These are phyloP conservation scores for Xylaria sp. DNA, from an alignment of 495 filamentous ascomycete genomes.

Conservation along the genomic window DNA sequence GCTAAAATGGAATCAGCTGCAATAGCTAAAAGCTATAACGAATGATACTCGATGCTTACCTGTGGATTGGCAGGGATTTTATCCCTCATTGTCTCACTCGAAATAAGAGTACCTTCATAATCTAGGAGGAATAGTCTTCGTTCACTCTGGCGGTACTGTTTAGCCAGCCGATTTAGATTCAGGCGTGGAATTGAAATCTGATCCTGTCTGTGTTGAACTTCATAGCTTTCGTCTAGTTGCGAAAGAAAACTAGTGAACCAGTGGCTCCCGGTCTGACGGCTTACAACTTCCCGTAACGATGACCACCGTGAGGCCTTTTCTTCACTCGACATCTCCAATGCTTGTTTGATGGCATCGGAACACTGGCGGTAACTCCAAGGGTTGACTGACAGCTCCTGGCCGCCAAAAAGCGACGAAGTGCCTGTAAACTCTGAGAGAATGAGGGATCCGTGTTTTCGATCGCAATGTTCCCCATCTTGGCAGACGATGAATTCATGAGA, in stretches of 20 bases:
- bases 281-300: constrained; percentile 74
- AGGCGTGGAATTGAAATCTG: constrained; percentile 85
- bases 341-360: constrained; percentile 79
- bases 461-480: constrained; percentile 78
- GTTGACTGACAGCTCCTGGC: constrained; percentile 81
- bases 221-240: constrained; percentile 72
- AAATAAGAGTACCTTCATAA: constrained; percentile 89
- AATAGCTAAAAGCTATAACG: not conserved
- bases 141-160: constrained; percentile 67
- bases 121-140: constrained; percentile 86
- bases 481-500: constrained; percentile 92
- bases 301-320: constrained; percentile 79
- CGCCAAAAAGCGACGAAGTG: constrained; percentile 81
- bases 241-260: constrained; percentile 80
- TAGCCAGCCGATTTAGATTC: constrained; percentile 65
- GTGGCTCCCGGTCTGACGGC: constrained; percentile 78
- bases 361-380: constrained; percentile 92
- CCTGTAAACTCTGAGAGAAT: constrained; percentile 95
- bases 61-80: constrained; percentile 85
- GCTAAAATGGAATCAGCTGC: constrained; percentile 42
- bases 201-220: constrained; percentile 82
- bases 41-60: constrained; percentile 38
- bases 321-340: constrained; percentile 74
- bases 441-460: constrained; percentile 82
- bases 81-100: constrained; percentile 77